phyloP scores from a whole-genome alignment of 441 rosid genomes.

The Gossypium laxum region DNA sequence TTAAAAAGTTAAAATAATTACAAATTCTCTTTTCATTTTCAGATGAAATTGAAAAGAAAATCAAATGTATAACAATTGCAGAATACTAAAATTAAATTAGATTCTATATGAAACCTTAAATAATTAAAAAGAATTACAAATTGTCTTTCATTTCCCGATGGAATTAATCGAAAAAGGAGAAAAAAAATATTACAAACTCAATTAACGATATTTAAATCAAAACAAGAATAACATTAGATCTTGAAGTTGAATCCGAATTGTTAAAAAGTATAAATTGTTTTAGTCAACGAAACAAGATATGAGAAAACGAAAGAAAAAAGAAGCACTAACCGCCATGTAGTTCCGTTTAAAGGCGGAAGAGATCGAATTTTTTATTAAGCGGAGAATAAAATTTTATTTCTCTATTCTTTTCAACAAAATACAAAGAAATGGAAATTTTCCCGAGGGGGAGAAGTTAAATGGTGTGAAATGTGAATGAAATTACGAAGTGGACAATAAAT shows the following conservation, averaged over 20 bases:
- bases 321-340: conserved; percentile 8
- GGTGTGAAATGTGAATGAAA: background rate
- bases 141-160: background rate
- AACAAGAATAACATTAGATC: background rate
- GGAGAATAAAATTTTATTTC: background rate
- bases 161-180: background rate
- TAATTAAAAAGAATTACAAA: background rate
- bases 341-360: background rate
- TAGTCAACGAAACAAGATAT: background rate
- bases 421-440: background rate
- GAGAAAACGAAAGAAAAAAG: background rate
- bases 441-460: background rate
- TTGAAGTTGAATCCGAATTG: background rate
- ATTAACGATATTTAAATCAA: background rate
- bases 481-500: background rate
- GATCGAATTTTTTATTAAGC: background rate
- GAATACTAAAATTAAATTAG: background rate
- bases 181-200: background rate
- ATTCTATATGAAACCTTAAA: background rate
- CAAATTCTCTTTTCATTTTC: background rate
- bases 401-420: background rate
- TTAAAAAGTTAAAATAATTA: background rate
- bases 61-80: background rate
- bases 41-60: background rate
- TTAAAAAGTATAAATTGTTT: background rate